A percentile compares a stretch with the other conserved stretches of the same genome.
phyloP scores from a whole-genome alignment of 169 alveolate species.

The Eimeria praecox region DNA sequence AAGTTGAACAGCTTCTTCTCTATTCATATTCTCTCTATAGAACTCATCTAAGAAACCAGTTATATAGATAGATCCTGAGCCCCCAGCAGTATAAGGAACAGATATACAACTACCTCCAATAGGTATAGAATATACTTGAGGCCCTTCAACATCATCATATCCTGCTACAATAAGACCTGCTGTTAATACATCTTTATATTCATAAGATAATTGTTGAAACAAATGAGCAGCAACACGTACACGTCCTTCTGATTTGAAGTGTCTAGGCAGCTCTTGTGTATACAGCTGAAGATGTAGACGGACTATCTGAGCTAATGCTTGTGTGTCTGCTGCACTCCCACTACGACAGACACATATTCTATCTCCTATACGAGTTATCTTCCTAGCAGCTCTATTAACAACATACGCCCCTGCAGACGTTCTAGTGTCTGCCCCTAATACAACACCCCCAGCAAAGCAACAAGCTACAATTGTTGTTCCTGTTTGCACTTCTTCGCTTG shows the following conservation, averaged over 20 bases:
- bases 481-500: slow-evolving; percentile 83
- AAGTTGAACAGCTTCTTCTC: slow-evolving; percentile 92
- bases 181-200: slow-evolving; percentile 90
- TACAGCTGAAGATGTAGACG: slow-evolving; percentile 90
- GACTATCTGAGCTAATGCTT: slow-evolving; percentile 91
- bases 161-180: slow-evolving; percentile 96
- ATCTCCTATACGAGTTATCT: slow-evolving; percentile 92
- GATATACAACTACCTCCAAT: slow-evolving; percentile 94
- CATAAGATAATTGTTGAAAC: slow-evolving; percentile 88
- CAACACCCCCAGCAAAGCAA: slow-evolving; percentile 94
- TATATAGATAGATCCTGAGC: slow-evolving; percentile 96
- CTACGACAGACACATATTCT: slow-evolving; percentile 94
- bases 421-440: slow-evolving; percentile 96
- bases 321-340: slow-evolving; percentile 98
- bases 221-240: slow-evolving; percentile 79
- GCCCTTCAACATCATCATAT: slow-evolving; percentile 88
- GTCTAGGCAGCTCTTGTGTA: slow-evolving; percentile 90
- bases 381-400: slow-evolving; percentile 95
- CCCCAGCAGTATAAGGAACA: slow-evolving; percentile 92
- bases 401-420: slow-evolving; percentile 96
- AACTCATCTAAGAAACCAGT: slow-evolving; percentile 92
- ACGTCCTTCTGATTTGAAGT: slow-evolving; percentile 83
- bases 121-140: slow-evolving; percentile 92
- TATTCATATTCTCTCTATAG: slow-evolving; percentile 91
- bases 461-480: slow-evolving; percentile 96